phyloP scores from a whole-genome alignment of 2,329 filamentous ascomycete species.

The Calonectria fujianensis region DNA sequence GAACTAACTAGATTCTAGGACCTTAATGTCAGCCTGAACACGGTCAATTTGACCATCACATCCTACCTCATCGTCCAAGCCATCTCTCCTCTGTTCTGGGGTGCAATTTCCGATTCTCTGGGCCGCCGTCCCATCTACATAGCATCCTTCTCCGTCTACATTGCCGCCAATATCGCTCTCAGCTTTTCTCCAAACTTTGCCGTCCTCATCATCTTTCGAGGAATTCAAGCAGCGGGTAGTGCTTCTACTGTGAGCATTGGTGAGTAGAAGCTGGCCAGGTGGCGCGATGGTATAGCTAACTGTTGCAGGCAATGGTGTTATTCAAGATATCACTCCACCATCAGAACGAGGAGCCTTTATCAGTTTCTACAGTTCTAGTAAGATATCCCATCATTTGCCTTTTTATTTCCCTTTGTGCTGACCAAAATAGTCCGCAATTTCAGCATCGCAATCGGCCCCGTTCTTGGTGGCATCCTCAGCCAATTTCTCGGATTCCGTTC shows the following conservation, averaged over 20 bases:
- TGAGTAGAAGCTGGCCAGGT: constrained; percentile 43
- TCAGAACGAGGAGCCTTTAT: constrained; percentile 56
- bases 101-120: constrained; percentile 66
- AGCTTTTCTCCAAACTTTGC: constrained; percentile 66
- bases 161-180: constrained; percentile 67
- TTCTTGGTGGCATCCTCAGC: constrained; percentile 34
- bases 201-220: constrained; percentile 66
- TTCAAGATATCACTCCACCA: constrained; percentile 56
- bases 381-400: constrained; percentile 23
- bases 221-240: constrained; percentile 68
- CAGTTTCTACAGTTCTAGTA: constrained; percentile 58
- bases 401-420: not conserved
- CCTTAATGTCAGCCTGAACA: constrained; percentile 54
- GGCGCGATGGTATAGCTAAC: not conserved
- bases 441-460: constrained; percentile 35
- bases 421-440: constrained; percentile 23
- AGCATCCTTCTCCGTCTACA: constrained; percentile 67
- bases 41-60: constrained; percentile 65
- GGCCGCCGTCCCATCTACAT: constrained; percentile 68
- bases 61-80: constrained; percentile 71
- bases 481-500: constrained; percentile 31
- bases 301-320: constrained; percentile 56
- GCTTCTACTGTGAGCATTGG: constrained; percentile 69
- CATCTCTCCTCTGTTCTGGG: constrained; percentile 69
- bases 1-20: constrained; percentile 45